phyloP scores from a whole-genome alignment of 164 flowering plant species.

The Pachysandra terminalis region DNA sequence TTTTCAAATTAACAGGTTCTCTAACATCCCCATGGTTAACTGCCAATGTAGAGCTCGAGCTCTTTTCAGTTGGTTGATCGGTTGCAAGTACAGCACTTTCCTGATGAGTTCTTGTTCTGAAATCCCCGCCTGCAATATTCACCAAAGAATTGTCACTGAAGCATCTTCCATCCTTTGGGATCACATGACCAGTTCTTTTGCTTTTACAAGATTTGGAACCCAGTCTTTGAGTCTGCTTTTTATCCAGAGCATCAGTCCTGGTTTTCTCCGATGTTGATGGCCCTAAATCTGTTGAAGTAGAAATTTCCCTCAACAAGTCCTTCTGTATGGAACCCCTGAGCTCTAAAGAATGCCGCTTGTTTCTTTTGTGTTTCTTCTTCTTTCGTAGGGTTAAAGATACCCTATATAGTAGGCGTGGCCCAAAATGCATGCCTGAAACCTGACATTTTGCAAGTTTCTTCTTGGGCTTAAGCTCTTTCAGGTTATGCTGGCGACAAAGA shows the following conservation, averaged over 20 bases:
- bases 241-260: conserved; percentile 1
- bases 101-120: conserved; percentile 25
- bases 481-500: conserved; percentile 3
- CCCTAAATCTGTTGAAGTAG: conserved; percentile 20
- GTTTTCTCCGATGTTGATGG: conserved; percentile 47
- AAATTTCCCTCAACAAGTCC: conserved; percentile 16
- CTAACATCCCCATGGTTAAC: conserved; percentile 13
- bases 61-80: conserved; percentile 21
- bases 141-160: conserved; percentile 8
- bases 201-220: conserved; percentile 14
- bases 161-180: not conserved
- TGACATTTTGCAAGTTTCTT: conserved; percentile 39
- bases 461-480: conserved; percentile 24
- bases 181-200: conserved; percentile 11
- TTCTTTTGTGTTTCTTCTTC: conserved; percentile 51
- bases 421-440: conserved; percentile 23
- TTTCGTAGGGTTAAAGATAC: conserved; percentile 34
- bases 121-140: conserved; percentile 18
- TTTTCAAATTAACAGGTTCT: conserved; percentile 13
- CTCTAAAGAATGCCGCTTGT: conserved; percentile 12
- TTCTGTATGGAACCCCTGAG: conserved; percentile 14
- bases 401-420: conserved; percentile 39
- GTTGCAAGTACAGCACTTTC: conserved; percentile 29
- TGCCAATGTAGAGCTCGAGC: not conserved
- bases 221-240: conserved; percentile 19